Conservation (phyloP, 2,329 filamentous ascomycete genomes). For the Helotiales sp. region DNA sequence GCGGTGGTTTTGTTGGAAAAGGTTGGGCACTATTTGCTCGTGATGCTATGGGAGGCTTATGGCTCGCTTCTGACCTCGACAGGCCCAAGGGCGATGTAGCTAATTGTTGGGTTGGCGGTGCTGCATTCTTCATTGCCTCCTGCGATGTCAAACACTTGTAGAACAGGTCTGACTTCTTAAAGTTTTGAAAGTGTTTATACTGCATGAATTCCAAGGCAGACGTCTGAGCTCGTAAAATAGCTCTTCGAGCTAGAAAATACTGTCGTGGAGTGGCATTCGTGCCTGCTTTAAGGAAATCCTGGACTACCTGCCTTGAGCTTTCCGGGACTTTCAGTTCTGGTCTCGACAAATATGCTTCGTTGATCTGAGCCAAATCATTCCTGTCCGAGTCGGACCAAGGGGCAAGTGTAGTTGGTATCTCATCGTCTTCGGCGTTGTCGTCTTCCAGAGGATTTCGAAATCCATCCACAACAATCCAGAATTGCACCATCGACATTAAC, state of each 20-base stretch:
- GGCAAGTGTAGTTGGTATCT: conserved; percentile 58
- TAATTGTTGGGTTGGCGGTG: conserved; percentile 15
- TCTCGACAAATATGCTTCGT: conserved; percentile 83
- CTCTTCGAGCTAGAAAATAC: conserved; percentile 79
- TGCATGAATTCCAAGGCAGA: conserved; percentile 83
- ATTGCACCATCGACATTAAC: conserved; percentile 88
- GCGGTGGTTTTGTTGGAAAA: conserved; percentile 42
- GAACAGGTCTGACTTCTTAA: conserved; percentile 91
- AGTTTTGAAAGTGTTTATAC: conserved; percentile 74
- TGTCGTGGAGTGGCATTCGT: conserved; percentile 74
- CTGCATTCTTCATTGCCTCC: conserved; percentile 54
- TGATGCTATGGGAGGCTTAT: conserved; percentile 21
- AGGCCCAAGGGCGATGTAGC: conserved; percentile 26
- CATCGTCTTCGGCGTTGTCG: conserved; percentile 66
- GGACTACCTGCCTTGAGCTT: conserved; percentile 67
- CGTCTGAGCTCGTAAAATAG: conserved; percentile 81
- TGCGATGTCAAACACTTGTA: conserved; percentile 95
- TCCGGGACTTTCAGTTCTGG: conserved; percentile 77
- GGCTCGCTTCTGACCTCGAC: conserved; percentile 39
- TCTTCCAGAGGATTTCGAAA: conserved; percentile 93
- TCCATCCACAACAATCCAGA: conserved; percentile 97
- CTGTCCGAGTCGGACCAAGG: conserved; percentile 84
- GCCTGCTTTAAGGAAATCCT: conserved; percentile 76
- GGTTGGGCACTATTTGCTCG: conserved; percentile 33
- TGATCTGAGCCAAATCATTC: conserved; percentile 85